These are phyloP conservation scores for Fusarium sp. DNA, from an alignment of 2,329 filamentous ascomycete species.

Conservation along the genomic window DNA sequence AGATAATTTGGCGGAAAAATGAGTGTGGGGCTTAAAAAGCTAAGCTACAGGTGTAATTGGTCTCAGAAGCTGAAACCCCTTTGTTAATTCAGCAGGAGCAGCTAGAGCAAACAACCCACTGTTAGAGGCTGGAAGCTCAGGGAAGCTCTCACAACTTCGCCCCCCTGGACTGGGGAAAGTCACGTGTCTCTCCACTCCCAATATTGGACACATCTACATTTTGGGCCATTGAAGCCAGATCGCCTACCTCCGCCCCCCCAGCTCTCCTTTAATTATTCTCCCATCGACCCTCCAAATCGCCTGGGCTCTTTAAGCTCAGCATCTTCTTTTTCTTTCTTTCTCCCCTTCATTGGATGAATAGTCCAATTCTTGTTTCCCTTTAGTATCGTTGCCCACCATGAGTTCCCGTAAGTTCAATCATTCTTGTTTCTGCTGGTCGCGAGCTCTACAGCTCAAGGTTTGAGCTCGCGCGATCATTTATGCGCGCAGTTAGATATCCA, in stretches of 20 bases:
- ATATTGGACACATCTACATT: conserved; percentile 61
- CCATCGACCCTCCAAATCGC: conserved; percentile 50
- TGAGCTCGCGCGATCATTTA: conserved; percentile 34
- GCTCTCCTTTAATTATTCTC: conserved; percentile 53
- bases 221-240: conserved; percentile 60
- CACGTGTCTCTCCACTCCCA: conserved; percentile 52
- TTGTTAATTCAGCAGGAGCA: conserved; percentile 20
- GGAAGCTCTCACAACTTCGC: conserved; percentile 21
- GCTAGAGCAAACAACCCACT: background rate
- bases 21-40: conserved; percentile 17
- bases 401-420: conserved; percentile 64
- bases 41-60: conserved; percentile 21
- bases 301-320: conserved; percentile 55
- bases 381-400: conserved; percentile 60
- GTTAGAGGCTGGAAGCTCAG: conserved; percentile 32
- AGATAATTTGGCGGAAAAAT: conserved; percentile 37
- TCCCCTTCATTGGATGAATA: conserved; percentile 55
- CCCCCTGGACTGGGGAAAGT: conserved; percentile 40
- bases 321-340: conserved; percentile 51
- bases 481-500: conserved; percentile 46
- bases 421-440: conserved; percentile 25
- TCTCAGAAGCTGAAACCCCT: conserved; percentile 35
- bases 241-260: conserved; percentile 53
- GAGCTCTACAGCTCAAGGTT: conserved; percentile 26
- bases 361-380: conserved; percentile 54